Base-by-base conservation (phyloP, 768 basidiomycete genomes). In the Leccinum arenicola region DNA sequence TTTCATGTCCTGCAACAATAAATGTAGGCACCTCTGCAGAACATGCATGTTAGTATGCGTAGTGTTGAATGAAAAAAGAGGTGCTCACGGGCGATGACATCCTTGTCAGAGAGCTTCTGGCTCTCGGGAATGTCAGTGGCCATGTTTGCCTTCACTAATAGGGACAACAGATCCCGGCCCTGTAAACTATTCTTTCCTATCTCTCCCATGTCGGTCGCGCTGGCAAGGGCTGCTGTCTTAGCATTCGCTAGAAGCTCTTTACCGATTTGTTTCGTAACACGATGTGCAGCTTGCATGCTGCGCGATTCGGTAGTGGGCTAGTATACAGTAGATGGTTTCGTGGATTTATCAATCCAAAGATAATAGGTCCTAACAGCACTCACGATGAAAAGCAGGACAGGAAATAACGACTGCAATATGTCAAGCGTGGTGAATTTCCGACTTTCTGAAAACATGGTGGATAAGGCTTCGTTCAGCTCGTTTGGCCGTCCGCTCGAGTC, bases 1-100 rank as follows among this genome's bases (percentile, higher is more conserved):
- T 84, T 60, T 85, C 83, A 61, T 84, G 82, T 3, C 85, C 85
- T 1, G 85, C 84, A 2, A 83, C 75, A 11, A 86, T 64, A 69
- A 86, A 84, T 0, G 85, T 86, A 0, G 83, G 82, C 0, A 85
- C 79, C 77, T 86, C 85, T 85, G 63, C 2, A 17, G 31, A 57
- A 10, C 40, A 17, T n/a, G 23, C 6, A 38, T 31, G 25, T 50
- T 9, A 23, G 49, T 17, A 3, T 25, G 17, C 23, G 21, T 3
- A 21, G 25, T 2, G 3, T 25, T 10, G 48, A 50, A 17, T 29
- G n/a, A n/a, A n/a, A n/a, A n/a, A n/a, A n/a, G 17, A n/a, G 38
- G 38, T 40, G 63, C 83, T 58, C 62, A 87, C 79, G 82, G 6
- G 76, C 75, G 3, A 87, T 60, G 15, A 90, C 84, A 59, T 89